phyloP scores from a whole-genome alignment of 306 rosid species.

The Biancaea sappan region DNA sequence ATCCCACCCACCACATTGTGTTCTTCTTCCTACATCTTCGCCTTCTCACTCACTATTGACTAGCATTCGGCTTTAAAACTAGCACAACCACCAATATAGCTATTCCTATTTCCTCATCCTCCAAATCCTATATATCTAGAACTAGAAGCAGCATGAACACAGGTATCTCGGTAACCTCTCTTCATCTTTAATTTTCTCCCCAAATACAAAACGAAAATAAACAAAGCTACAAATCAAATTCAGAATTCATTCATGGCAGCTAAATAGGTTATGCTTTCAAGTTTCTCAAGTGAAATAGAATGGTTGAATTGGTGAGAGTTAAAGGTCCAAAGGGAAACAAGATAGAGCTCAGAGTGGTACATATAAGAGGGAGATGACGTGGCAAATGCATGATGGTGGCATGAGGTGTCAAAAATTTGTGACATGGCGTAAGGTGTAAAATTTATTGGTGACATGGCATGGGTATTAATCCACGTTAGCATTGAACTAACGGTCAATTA shows the following conservation, averaged over 20 bases:
- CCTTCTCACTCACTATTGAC: constrained; percentile 22
- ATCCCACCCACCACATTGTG: constrained; percentile 29
- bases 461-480: too few relatives aligned
- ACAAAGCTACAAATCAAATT: not conserved
- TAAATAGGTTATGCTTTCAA: not conserved
- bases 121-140: constrained; percentile 20
- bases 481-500: too few relatives aligned
- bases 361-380: constrained; percentile 50
- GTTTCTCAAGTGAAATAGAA: not conserved
- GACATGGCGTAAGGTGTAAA: too few relatives aligned
- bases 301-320: not conserved
- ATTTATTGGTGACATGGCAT: too few relatives aligned
- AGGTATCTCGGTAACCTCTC: constrained; percentile 36
- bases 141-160: not conserved
- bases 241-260: constrained; percentile 17
- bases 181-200: constrained; percentile 46
- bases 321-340: constrained; percentile 40
- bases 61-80: constrained; percentile 25
- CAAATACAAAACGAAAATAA: not conserved
- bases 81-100: not conserved
- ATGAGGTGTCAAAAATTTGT: too few relatives aligned
- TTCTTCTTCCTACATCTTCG: constrained; percentile 43
- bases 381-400: too few relatives aligned
- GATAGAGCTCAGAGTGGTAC: constrained; percentile 27
- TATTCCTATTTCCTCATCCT: not conserved